Evolutionary conservation across 1,139 yeast genomes (phyloP), one percentile per base, ranked within the genome.

Genomic region (Eremothecium gossypii): DNA sequence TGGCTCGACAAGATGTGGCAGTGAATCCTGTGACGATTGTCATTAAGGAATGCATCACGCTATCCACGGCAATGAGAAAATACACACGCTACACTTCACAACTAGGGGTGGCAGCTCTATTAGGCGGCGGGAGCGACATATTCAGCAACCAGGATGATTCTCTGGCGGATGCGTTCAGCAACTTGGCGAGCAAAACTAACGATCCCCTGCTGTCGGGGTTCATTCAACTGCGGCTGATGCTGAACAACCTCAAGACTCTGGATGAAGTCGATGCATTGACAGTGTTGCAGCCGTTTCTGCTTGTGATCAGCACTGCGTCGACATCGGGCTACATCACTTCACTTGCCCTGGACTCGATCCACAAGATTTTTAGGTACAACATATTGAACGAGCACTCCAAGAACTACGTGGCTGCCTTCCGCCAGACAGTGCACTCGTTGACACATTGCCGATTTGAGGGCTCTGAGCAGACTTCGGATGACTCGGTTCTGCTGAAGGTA

Each of bases 401-500:
- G 13, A 74, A 79, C 30, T 72, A 85, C 33, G 77, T 64, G 42
- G 71, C 42, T 41, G 64, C 58, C 41, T 57, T 53, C 58, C 76
- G 58, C 60, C 75, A 60, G 66, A 72, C 65, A 47, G 74, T 81
- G 26, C 74, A 84, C 12, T 83, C 96, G 0, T 72, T 93, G 45
- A 85, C 97, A 0, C 96, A 87, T 57, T 91, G 98, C 63, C 76
- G 96, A 31, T 93, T 91, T 60, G 97, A 91, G 65, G 96, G 96
- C 1, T 84, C 94, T 0, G 96, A 89, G 58, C 95, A 87, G 59
- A 76, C 82, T 34, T 82, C 89, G 33, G 98, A 93, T 63, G 98
- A 93, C 57, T 85, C 95, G 0, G 93, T 93, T 4, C 67, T 93
- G 41, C 70, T 89, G 41, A 85, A 85, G 55, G 94, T 93, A 20